These are phyloP conservation scores for Cercospora zeina DNA, from an alignment of 2,329 filamentous ascomycete genomes.

Conservation along the genomic window DNA sequence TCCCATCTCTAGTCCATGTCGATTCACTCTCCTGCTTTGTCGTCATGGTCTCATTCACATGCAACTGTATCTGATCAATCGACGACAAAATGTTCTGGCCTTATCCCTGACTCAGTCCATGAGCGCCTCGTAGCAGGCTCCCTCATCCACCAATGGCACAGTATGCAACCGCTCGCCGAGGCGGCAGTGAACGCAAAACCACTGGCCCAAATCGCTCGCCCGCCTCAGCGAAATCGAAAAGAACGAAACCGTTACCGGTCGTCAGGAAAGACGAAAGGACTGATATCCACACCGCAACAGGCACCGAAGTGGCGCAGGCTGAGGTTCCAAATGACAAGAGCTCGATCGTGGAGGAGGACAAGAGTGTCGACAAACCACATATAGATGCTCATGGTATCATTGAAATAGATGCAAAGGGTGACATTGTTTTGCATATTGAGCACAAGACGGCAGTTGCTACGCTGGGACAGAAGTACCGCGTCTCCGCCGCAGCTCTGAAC, in stretches of 20 bases:
- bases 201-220: constrained; percentile 4
- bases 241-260: constrained; percentile 24
- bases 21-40: neutral
- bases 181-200: constrained; percentile 4
- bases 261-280: neutral
- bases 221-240: constrained; percentile 14
- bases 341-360: neutral
- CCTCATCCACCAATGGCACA: constrained; percentile 19
- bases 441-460: constrained; percentile 59
- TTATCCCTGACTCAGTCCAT: constrained; percentile 46
- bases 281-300: neutral
- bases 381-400: constrained; percentile 41
- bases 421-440: constrained; percentile 65
- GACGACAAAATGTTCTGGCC: constrained; percentile 51
- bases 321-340: neutral
- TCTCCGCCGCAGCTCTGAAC: constrained; percentile 58
- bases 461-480: constrained; percentile 64
- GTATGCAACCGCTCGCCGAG: constrained; percentile 4
- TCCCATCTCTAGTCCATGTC: neutral
- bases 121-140: constrained; percentile 11
- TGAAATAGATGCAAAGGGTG: constrained; percentile 59
- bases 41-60: neutral
- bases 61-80: neutral
- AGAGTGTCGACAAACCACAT: neutral
- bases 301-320: neutral